These are phyloP conservation scores for Trichoderma brevicompactum DNA, from an alignment of 2,329 filamentous ascomycete genomes.

Conservation along the genomic window DNA sequence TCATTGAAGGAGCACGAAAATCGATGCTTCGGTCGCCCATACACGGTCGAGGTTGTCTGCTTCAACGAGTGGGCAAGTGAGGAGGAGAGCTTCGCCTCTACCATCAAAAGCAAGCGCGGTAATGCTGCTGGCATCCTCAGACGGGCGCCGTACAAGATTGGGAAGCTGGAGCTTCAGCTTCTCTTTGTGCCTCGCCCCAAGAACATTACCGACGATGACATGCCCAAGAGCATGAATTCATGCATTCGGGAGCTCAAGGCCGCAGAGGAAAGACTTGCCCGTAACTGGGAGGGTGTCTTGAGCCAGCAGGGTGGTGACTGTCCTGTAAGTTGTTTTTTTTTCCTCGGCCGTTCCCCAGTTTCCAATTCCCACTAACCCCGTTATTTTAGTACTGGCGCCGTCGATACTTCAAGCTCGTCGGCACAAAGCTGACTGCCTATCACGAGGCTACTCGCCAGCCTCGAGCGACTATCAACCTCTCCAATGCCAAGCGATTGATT, in stretches of 20 bases:
- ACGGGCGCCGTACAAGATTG: constrained; percentile 93
- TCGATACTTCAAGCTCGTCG: constrained; percentile 92
- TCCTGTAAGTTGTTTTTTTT: constrained; percentile 68
- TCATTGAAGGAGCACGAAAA: constrained; percentile 91
- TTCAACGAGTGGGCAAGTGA: constrained; percentile 99
- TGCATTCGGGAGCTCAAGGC: constrained; percentile 92
- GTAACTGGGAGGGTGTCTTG: constrained; percentile 83
- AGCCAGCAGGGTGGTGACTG: constrained; percentile 98
- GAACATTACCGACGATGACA: constrained; percentile 85
- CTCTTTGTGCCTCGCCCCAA: constrained; percentile 93
- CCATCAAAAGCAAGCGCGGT: constrained; percentile 91
- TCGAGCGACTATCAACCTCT: constrained; percentile 93
- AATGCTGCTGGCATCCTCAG: constrained; percentile 68
- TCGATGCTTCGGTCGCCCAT: constrained; percentile 84
- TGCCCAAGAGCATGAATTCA: constrained; percentile 99
- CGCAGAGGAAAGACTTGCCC: constrained; percentile 77
- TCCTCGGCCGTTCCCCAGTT: background rate
- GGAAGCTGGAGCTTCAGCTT: constrained; percentile 90
- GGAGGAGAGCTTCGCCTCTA: constrained; percentile 75
- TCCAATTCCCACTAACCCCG: constrained; percentile 12
- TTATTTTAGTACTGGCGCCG: constrained; percentile 85
- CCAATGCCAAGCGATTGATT: constrained; percentile 89
- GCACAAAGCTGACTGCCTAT: constrained; percentile 90
- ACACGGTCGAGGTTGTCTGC: constrained; percentile 86
- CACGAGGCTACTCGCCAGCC: constrained; percentile 95